Evolutionary conservation across 768 basidiomycete genomes (phyloP), one percentile per base, ranked within the genome.

Genomic region (Amanita muscaria): DNA sequence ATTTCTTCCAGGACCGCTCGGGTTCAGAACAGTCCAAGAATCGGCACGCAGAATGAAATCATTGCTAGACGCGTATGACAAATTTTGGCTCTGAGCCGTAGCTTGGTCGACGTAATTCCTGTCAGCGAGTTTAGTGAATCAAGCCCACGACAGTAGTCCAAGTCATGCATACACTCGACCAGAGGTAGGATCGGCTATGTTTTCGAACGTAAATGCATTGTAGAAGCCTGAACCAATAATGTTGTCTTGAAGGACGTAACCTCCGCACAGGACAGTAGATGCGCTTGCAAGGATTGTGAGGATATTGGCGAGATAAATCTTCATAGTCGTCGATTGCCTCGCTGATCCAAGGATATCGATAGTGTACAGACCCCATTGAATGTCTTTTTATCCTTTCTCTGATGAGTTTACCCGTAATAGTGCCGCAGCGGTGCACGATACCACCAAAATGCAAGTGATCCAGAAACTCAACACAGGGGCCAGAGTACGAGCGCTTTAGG

Each of bases 41-140:
- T 80, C 79, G 2, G 74, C 67, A 24, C 77, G 70, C 15, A 80
- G 56, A 46, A 78, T 68, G 55, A 80, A 74, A 5, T 64, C 65
- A 53, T 74, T 58, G 12, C 60, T 63, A 15, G 63, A 62, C 2
- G 78, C 67, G 38, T 60, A 77, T 8, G 77, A 78, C 40, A 85
- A 56, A 50, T 80, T 78, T 27, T 65, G 59, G 14, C 62, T 60
- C 40, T 62, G 49, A 2, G 81, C 66, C 0, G 65, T 67, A 15
- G 47, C 48, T 35, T 59, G 46, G 48, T 65, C 54, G 32, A 72
- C 68, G 41, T 71, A 70, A 48, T 64, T 68, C 10, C 71, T 73
- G 31, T 29, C 27, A 12, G 12, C 6, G 10, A 36, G 30, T 30
- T 18, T 2, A 15, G 2, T 31, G 42, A 24, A 46, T 19, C 31